Percentiles rank a stretch among this genome's conserved stretches.
phyloP scores from a whole-genome alignment of 352 stramenopile species.

The Phytophthora uliginosa region DNA sequence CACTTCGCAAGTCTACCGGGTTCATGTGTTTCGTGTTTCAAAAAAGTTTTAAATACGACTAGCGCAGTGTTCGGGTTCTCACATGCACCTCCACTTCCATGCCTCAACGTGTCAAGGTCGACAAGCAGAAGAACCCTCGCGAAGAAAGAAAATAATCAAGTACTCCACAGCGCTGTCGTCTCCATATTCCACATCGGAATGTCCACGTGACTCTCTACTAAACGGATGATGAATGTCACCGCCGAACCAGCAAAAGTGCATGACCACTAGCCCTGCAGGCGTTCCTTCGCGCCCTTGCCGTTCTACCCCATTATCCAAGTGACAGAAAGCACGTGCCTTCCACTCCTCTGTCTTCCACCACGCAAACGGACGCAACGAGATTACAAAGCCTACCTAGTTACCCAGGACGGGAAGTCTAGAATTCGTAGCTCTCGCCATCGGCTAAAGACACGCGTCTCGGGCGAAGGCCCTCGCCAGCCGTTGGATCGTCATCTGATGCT shows the following conservation, averaged over 20 bases:
- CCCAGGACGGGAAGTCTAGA: conserved; percentile 43
- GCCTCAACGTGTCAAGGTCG: background rate
- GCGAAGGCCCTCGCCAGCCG: conserved; percentile 27
- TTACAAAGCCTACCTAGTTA: conserved; percentile 23
- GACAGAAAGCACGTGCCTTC: conserved; percentile 16
- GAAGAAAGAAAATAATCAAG: conserved; percentile 39
- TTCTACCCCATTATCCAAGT: conserved; percentile 26
- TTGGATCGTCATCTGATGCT: conserved; percentile 33
- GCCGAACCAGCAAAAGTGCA: conserved; percentile 14
- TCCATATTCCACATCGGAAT: conserved; percentile 31
- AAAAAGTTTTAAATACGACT: conserved; percentile 45
- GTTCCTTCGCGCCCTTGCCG: conserved; percentile 34
- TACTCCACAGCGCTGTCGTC: conserved; percentile 37
- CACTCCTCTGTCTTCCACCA: conserved; percentile 22
- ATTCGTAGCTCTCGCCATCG: conserved; percentile 81
- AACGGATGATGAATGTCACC: conserved; percentile 14
- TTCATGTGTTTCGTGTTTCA: conserved; percentile 37
- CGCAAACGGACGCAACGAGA: conserved; percentile 18
- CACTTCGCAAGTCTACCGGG: conserved; percentile 1
- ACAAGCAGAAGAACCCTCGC: conserved; percentile 5
- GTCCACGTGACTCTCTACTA: conserved; percentile 21
- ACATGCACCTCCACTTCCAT: background rate
- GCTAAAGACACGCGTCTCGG: conserved; percentile 55
- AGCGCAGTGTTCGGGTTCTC: conserved; percentile 27
- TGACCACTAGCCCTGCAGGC: conserved; percentile 25